Base-by-base conservation (phyloP, 192 early-diverging fungal genomes). In the Rhizophagus prolifer region DNA sequence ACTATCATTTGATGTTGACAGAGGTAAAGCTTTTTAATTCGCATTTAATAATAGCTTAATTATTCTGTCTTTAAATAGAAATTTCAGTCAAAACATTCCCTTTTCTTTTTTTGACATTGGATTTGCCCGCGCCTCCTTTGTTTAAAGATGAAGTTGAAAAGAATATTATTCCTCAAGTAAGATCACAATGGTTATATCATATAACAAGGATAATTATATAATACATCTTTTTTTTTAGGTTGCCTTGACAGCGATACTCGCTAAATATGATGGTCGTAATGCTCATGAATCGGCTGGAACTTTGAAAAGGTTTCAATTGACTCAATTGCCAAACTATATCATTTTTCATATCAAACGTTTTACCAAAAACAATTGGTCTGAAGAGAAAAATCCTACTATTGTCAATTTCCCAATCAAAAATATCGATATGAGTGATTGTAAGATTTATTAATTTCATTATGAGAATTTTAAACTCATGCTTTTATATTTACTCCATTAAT, bases 301-400 rank as follows among this genome's bases (percentile, higher is more conserved):
- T 14, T 81, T 92, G 28, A 91, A 89, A 79, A 85, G 91, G 30
- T 96, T 92, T 81, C 89, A 89, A 41, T 86, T 98, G 58, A 89
- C 84, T 9, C 83, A 82, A 5, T 84, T 98, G 12, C 97, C 97
- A 9, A 85, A 85, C 30, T 99, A 92, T 79, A 82, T 99, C 23
- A 93, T 99, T 30, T 92, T 97, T 70, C 92, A 95, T 79, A 91
- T 98, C 67, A 95, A 95, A 78, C 87, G 97, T 13, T 95, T 99
- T 71, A 89, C 90, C 1, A 96, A 94, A 75, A 94, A 92, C 81
- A 93, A 90, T 62, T 94, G 92, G 83, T 82, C 87, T 1, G 79
- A 82, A 25, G 97, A 99, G 79, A 97, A 97, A 83, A 99, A 99
- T 79, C 94, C 94, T 0, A 99, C 97, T 1, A 96, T 99, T 76